Percentiles rank a stretch among this genome's conserved stretches.
Evolutionary conservation across 2,329 filamentous ascomycete species (phyloP).

Genomic region (Trichophyton equinum): DNA sequence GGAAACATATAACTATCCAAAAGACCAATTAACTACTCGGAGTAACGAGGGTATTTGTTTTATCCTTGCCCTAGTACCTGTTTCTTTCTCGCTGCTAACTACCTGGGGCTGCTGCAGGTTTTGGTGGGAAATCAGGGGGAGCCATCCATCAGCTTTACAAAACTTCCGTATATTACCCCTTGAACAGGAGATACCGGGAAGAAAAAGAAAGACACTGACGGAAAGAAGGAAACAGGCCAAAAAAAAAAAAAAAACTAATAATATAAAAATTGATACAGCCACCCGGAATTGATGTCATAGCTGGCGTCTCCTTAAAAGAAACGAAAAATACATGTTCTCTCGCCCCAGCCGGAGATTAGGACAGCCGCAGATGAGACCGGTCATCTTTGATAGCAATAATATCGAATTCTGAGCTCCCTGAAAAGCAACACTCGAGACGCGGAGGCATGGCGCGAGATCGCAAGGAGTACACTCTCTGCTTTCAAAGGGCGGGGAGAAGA

Average conservation of each 20-base stretch:
- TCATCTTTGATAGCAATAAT: background rate
- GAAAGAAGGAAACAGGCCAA: background rate
- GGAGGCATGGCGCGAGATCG: background rate
- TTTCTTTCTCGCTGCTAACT: too few species aligned
- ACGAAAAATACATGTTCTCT: background rate
- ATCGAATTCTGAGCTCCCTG: background rate
- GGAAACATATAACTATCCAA: background rate
- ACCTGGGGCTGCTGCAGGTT: too few species aligned
- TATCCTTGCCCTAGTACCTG: too few species aligned
- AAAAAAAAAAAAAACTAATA: background rate
- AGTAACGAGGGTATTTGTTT: too few species aligned
- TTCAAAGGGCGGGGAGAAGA: background rate
- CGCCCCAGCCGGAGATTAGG: background rate
- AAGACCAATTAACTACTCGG: background rate
- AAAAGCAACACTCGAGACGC: background rate
- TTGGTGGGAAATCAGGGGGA: too few species aligned
- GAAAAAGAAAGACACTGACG: background rate
- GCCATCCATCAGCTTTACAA: too few species aligned
- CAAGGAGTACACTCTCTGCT: background rate
- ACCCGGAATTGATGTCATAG: background rate
- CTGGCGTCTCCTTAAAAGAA: background rate
- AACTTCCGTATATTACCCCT: too few species aligned
- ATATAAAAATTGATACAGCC: background rate
- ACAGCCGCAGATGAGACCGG: background rate
- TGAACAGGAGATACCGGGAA: background rate